Evolutionary conservation across 805 yeast genomes (phyloP).

Genomic region (Kodamaea kaohsiungensis): DNA sequence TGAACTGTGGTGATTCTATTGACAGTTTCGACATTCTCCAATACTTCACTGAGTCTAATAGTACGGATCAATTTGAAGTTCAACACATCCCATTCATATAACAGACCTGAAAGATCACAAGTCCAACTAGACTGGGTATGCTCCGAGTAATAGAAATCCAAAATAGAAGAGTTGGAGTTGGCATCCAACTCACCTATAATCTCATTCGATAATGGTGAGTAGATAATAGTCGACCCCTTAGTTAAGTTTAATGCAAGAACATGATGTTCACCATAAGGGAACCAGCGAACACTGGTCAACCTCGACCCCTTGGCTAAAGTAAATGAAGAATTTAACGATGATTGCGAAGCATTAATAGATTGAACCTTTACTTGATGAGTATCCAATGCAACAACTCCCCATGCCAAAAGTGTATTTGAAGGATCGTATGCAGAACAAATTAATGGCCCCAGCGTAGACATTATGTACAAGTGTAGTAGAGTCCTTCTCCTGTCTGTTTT

Average conservation of each 20-base stretch:
- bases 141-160: slow-evolving; percentile 48
- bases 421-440: slow-evolving; percentile 58
- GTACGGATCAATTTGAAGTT: slow-evolving; percentile 43
- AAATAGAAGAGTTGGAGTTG: slow-evolving; percentile 46
- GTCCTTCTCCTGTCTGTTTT: neutral
- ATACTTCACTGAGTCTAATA: slow-evolving; percentile 42
- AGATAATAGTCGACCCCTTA: slow-evolving; percentile 63
- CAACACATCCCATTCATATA: slow-evolving; percentile 63
- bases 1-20: slow-evolving; percentile 30
- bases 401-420: slow-evolving; percentile 61
- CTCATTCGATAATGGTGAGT: slow-evolving; percentile 65
- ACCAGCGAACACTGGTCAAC: slow-evolving; percentile 57
- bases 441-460: slow-evolving; percentile 24
- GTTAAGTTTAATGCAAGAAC: slow-evolving; percentile 63
- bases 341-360: slow-evolving; percentile 44
- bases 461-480: neutral
- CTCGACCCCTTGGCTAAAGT: slow-evolving; percentile 52
- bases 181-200: slow-evolving; percentile 53
- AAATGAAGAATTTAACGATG: slow-evolving; percentile 48
- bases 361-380: slow-evolving; percentile 69
- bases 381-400: slow-evolving; percentile 67
- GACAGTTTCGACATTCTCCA: slow-evolving; percentile 35
- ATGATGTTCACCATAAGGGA: slow-evolving; percentile 38
- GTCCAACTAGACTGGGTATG: slow-evolving; percentile 53
- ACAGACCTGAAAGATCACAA: slow-evolving; percentile 56